Evolutionary conservation across 345 rosid species (phyloP), one percentile per base, ranked within the genome.

Genomic region (Eucalyptus rudis): DNA sequence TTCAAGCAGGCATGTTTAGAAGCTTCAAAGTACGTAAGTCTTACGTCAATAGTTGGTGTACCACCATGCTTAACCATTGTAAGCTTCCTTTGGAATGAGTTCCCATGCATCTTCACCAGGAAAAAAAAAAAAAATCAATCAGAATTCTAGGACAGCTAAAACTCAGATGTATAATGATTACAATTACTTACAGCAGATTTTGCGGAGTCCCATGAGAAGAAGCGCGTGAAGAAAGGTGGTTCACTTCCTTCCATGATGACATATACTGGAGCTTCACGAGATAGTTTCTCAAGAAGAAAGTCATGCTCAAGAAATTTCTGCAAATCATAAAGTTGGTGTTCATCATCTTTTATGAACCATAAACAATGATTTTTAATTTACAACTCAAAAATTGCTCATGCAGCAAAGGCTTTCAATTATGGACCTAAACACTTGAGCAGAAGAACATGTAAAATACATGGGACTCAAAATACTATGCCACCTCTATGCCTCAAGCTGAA

Each of bases 81-180:
- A 88, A 98, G 98, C 90, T 95, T 98, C 92, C 96, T 93, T 91
- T 98, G 99, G 93, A 94, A 98, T 68, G 99, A 97, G 92, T 98
- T 94, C 89, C 99, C 99, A 91, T 92, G 98, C 96, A 98, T 95
- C 99, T 98, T 96, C 89, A 89, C 59, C 88, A 86, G 88, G 89
- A 88, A 59, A 58, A 90, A 87, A 59, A 58, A 90, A 87, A 87
- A 36, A 86, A 71, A 59, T 89, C 86, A 89, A 89, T 54, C 44
- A 56, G 76, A 58, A 88, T 49, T 49, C 27, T n/a, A 20, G 13
- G 44, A 36, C 40, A 40, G 43, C 9, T 45, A 56, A 88, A 52
- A 76, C 20, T 44, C 80, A 56, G 49, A 40, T 25, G 88, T 29
- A 87, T 29, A 44, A 59, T 49, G 88, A 85, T 85, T 15, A 86